Evolutionary conservation across 2,329 filamentous ascomycete species (phyloP).

Genomic region (Talaromyces marneffei): DNA sequence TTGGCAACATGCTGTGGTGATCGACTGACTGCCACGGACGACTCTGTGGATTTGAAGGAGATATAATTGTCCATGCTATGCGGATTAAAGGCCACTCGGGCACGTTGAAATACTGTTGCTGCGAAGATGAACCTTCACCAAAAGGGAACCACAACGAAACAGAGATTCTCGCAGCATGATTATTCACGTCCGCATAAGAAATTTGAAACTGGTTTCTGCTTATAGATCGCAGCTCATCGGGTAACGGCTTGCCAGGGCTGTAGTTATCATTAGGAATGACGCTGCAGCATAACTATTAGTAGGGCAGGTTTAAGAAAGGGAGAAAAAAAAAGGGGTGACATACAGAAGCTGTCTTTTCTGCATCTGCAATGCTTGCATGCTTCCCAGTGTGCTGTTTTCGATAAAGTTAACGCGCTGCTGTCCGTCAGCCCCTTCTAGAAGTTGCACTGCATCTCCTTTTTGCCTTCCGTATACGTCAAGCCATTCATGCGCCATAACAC

Average conservation of each 20-base stretch:
- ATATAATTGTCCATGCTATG: background rate
- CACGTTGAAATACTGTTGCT: background rate
- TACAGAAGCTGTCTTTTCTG: background rate
- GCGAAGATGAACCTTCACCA: background rate
- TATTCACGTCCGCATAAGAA: background rate
- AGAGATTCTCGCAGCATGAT: background rate
- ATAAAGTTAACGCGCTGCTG: background rate
- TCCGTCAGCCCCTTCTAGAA: background rate
- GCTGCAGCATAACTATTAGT: background rate
- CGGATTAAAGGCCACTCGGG: background rate
- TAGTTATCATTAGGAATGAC: background rate
- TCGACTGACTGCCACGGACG: background rate
- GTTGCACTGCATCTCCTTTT: background rate
- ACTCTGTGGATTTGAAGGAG: background rate
- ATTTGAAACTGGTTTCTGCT: background rate
- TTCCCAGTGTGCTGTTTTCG: background rate
- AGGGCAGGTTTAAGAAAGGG: too few species aligned
- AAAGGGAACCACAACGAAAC: background rate
- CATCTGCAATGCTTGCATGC: too few species aligned
- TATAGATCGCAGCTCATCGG: background rate
- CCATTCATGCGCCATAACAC: background rate
- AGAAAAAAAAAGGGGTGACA: background rate
- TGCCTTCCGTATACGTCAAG: background rate
- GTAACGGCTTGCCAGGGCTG: too few species aligned
- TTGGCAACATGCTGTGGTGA: background rate